Evolutionary conservation across 768 basidiomycete genomes (phyloP).

Genomic region (Rhizopogon sp.): DNA sequence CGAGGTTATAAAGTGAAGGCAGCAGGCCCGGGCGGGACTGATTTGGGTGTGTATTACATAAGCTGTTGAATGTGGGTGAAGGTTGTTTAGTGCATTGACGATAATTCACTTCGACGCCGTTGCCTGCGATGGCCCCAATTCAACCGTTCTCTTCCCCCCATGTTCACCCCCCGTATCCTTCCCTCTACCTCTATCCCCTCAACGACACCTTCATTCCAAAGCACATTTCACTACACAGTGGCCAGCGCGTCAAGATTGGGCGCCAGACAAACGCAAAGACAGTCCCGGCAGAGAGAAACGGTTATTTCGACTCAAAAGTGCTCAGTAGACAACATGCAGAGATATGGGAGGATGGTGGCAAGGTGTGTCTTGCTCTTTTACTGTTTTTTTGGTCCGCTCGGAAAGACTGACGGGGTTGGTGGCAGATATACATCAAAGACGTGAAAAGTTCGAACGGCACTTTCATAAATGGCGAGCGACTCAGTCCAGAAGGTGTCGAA

Average conservation of each 20-base stretch:
- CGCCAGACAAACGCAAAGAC: conserved; percentile 96
- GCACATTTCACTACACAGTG: conserved; percentile 72
- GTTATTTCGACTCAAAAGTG: conserved; percentile 96
- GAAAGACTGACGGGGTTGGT: conserved; percentile 6
- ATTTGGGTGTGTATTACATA: not conserved
- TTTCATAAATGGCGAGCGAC: conserved; percentile 93
- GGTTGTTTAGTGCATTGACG: not conserved
- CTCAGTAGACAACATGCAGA: conserved; percentile 94
- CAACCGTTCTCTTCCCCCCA: conserved; percentile 26
- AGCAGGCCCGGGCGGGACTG: no score
- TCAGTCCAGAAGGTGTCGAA: conserved; percentile 85
- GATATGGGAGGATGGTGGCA: conserved; percentile 91
- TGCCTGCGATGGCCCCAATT: conserved; percentile 27
- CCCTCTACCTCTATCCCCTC: conserved; percentile 78
- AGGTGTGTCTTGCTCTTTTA: conserved; percentile 44
- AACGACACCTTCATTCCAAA: conserved; percentile 95
- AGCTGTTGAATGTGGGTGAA: not conserved
- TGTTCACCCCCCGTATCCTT: conserved; percentile 26
- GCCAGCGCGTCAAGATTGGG: conserved; percentile 83
- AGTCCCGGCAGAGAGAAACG: conserved; percentile 86
- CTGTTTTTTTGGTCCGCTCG: conserved; percentile 1
- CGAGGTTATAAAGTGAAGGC: no score
- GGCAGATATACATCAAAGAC: conserved; percentile 94
- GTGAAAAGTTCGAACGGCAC: conserved; percentile 98
- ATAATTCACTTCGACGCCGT: conserved; percentile 3